Evolutionary conservation across 352 stramenopile genomes (phyloP), one percentile per base, ranked within the genome.

Genomic region (Blastocystis sp.): DNA sequence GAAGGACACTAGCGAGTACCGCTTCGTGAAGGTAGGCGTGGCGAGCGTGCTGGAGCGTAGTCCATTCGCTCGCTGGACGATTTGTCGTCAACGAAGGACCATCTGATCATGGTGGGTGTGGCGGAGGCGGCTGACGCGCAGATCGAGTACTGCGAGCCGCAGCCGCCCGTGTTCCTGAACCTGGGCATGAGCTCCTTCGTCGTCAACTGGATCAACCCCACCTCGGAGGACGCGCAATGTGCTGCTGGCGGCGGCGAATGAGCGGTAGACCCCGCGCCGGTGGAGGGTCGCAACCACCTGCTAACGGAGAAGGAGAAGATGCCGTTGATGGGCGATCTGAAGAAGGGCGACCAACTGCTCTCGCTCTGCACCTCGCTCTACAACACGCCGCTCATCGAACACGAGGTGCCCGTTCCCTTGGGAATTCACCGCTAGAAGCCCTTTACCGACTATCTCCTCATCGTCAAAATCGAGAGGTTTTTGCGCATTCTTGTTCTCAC

Each of bases 161-260:
- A 84, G 21, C 74, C 74, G 17, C 74, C 52, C 21, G 53, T 84
- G 53, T 84, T 84, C 41, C 23, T 84, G 56, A 84, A 84, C 21
- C 74, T 69, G 40, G 74, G 74, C 34, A 84, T 84, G 74, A 59
- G 74, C 34, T 28, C 74, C 19, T 84, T 69, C 56, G 45, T 84
- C 11, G 66, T 84, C 23, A 84, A 84, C 41, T 84, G 74, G 74
- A 84, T 84, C 53, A 69, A 84, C 45, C 56, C 74, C 17, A 38
- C 34, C 19, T 45, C 52, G 4, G 53, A 28, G 3, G 74, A 84
- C 40, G 48, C 45, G 21, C 52, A 84, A 41, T 84, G 74, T 84
- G 11, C 2, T 45, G 9, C 2, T n/a, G 45, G n/a, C 2, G 11
- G 4, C 1, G 14, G 5, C 23, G 21, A 21, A 7, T 84, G 17